Conservation (phyloP, 2,329 filamentous ascomycete species). For the Paradendryphiella salina region DNA sequence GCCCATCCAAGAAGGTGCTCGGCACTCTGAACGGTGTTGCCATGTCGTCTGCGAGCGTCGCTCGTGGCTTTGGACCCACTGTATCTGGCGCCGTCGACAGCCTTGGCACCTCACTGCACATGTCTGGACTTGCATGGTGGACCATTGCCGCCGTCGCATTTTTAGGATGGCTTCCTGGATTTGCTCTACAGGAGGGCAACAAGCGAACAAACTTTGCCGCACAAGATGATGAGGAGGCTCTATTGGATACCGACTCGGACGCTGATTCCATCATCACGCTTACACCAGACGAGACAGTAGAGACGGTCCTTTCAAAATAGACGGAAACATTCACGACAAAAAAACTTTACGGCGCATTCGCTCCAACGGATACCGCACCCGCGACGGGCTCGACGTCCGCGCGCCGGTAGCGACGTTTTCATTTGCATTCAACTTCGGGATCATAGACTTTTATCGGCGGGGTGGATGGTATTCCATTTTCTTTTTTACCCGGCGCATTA, state of each 20-base stretch:
- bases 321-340: slow-evolving; percentile 23
- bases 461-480: slow-evolving; percentile 1
- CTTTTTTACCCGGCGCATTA: slow-evolving; percentile 19
- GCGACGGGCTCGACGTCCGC: background rate
- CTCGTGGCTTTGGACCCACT: slow-evolving; percentile 84
- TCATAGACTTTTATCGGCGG: slow-evolving; percentile 16
- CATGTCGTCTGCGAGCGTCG: slow-evolving; percentile 86
- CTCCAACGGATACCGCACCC: slow-evolving; percentile 11
- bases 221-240: slow-evolving; percentile 38
- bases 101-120: slow-evolving; percentile 75
- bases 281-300: slow-evolving; percentile 35
- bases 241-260: slow-evolving; percentile 38
- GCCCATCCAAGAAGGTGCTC: slow-evolving; percentile 79
- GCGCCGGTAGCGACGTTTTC: slow-evolving; percentile 22
- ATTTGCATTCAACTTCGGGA: slow-evolving; percentile 13
- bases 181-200: slow-evolving; percentile 69
- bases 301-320: slow-evolving; percentile 39
- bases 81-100: slow-evolving; percentile 85
- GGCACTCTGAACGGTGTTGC: slow-evolving; percentile 93
- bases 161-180: slow-evolving; percentile 57
- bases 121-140: slow-evolving; percentile 94
- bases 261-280: slow-evolving; percentile 41
- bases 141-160: slow-evolving; percentile 76
- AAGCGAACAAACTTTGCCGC: slow-evolving; percentile 30
- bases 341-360: slow-evolving; percentile 16